Percentiles rank a stretch among this genome's conserved stretches.
Conservation (phyloP, 2,329 filamentous ascomycete species). For the Scedosporium boydii region DNA sequence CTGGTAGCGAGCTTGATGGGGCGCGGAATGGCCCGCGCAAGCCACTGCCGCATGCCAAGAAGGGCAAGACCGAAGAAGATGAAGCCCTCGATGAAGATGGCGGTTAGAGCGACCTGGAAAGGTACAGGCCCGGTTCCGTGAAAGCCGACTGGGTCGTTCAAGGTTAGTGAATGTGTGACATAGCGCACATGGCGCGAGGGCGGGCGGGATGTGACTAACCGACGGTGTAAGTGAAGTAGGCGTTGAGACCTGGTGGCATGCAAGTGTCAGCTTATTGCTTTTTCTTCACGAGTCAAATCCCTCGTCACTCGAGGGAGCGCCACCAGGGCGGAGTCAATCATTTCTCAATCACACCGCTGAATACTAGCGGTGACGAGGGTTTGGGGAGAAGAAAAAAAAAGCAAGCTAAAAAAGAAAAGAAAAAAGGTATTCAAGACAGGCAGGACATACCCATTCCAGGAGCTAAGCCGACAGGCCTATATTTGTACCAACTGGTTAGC, state of each 20-base stretch:
- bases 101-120: conserved; percentile 68
- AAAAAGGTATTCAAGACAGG: background rate
- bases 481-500: conserved; percentile 13
- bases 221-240: conserved; percentile 70
- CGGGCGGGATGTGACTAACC: background rate
- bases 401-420: background rate
- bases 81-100: conserved; percentile 81
- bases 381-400: background rate
- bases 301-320: background rate
- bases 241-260: conserved; percentile 51
- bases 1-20: conserved; percentile 83
- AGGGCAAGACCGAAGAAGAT: conserved; percentile 75
- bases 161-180: conserved; percentile 1
- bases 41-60: conserved; percentile 77
- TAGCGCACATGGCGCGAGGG: conserved; percentile 13
- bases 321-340: background rate
- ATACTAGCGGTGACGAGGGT: background rate
- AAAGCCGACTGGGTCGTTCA: conserved; percentile 46
- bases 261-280: conserved; percentile 7
- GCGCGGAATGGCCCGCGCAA: conserved; percentile 71
- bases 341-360: background rate
- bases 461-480: conserved; percentile 21
- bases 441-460: conserved; percentile 28
- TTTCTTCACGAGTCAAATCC: background rate
- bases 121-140: conserved; percentile 66